Conservation (phyloP, 2,329 filamentous ascomycete species). For the Aureobasidium sp. region DNA sequence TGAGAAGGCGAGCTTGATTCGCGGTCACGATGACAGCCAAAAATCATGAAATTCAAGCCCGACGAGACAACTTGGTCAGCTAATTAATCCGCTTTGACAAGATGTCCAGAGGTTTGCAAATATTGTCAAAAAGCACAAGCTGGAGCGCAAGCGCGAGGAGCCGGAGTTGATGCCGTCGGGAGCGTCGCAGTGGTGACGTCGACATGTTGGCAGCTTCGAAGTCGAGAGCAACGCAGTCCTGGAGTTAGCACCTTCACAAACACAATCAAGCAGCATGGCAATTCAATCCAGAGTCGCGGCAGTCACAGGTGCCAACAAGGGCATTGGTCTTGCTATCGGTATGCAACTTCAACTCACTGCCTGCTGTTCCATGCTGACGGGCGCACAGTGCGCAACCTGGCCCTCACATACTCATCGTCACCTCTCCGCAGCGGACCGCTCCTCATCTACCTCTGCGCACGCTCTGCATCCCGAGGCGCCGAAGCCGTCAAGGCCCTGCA, state of each 20-base stretch:
- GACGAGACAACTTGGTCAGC: no score
- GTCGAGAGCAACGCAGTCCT: neutral
- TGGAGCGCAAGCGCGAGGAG: neutral
- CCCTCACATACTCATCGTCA: constrained; percentile 47
- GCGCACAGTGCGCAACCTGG: constrained; percentile 44
- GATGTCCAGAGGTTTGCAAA: neutral
- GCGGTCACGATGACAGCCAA: no score
- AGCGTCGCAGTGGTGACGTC: neutral
- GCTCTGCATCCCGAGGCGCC: constrained; percentile 42
- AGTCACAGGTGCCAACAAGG: constrained; percentile 51
- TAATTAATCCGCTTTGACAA: no score
- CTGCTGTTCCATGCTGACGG: neutral
- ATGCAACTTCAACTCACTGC: neutral
- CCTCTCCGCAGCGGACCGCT: constrained; percentile 41
- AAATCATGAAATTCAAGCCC: no score
- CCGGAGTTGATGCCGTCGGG: neutral
- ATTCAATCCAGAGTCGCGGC: constrained; percentile 38
- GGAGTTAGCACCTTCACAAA: neutral
- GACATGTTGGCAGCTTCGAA: neutral
- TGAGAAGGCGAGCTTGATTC: neutral
- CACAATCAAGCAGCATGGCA: constrained; percentile 20
- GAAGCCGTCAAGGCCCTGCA: constrained; percentile 40
- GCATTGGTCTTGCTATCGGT: constrained; percentile 44
- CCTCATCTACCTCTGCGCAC: constrained; percentile 49
- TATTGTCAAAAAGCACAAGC: neutral